These are phyloP conservation scores for Colletotrichum chlorophyti DNA, from an alignment of 2,329 filamentous ascomycete species.

Conservation along the genomic window DNA sequence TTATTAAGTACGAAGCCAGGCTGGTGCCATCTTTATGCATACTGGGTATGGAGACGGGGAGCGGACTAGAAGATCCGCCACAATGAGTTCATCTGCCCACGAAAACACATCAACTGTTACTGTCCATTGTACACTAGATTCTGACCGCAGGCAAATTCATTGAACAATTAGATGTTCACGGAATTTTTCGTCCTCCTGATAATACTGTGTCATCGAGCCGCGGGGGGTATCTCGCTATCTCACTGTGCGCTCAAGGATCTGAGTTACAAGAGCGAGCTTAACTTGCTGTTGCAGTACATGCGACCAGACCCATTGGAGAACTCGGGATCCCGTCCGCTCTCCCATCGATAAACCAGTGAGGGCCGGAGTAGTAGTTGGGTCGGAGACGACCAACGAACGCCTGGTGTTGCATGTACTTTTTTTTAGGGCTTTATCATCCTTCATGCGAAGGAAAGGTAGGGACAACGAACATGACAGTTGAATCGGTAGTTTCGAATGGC, in stretches of 20 bases:
- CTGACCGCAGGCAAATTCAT: conserved; percentile 11
- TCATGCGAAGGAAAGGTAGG: no score
- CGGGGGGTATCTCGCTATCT: background rate
- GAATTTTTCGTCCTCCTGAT: background rate
- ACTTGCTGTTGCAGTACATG: background rate
- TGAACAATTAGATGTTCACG: conserved; percentile 1
- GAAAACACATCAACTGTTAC: conserved; percentile 5
- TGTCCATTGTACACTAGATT: conserved; percentile 20
- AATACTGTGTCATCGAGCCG: background rate
- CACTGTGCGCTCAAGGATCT: background rate
- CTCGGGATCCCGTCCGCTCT: background rate
- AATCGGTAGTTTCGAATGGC: no score
- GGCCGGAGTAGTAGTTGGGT: no score
- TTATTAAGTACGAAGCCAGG: conserved; percentile 17
- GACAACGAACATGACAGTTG: no score
- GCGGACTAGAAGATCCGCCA: background rate
- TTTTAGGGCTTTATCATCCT: no score
- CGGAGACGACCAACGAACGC: no score
- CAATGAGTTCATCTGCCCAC: conserved; percentile 16
- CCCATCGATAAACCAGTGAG: conserved; percentile 3
- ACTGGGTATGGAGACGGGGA: conserved; percentile 4
- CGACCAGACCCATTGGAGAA: conserved; percentile 1
- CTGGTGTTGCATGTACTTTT: conserved; percentile 6
- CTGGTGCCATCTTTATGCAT: conserved; percentile 17
- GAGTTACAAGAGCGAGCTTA: background rate